Evolutionary conservation across 495 filamentous ascomycete genomes (phyloP).

Genomic region (Trichoderma reesei): DNA sequence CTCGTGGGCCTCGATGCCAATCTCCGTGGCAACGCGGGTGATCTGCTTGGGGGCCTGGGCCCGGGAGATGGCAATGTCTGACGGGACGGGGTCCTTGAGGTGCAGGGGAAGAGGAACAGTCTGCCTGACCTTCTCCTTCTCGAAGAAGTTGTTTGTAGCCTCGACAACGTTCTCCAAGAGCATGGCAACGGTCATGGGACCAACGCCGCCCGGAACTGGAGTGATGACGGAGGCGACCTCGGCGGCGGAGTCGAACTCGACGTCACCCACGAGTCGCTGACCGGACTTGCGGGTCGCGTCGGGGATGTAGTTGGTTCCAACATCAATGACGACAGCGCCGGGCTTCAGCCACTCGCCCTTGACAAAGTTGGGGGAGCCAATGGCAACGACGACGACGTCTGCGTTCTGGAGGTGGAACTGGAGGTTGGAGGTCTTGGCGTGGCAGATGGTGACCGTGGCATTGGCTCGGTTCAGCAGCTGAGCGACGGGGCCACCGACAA

Average conservation of each 20-base stretch:
- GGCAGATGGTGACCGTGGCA: slow-evolving; percentile 93
- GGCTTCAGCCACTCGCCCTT: slow-evolving; percentile 94
- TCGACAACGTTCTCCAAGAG: slow-evolving; percentile 88
- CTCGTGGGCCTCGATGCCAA: slow-evolving; percentile 78
- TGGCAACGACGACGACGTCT: slow-evolving; percentile 85
- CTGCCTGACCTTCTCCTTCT: slow-evolving; percentile 64
- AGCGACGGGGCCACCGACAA: slow-evolving; percentile 93
- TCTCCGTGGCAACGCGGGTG: slow-evolving; percentile 68
- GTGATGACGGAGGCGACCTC: slow-evolving; percentile 93
- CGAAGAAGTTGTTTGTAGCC: slow-evolving; percentile 69
- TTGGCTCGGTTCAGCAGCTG: slow-evolving; percentile 90
- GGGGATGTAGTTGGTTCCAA: slow-evolving; percentile 94
- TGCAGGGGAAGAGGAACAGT: slow-evolving; percentile 73
- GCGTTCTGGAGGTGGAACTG: slow-evolving; percentile 66
- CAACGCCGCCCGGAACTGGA: slow-evolving; percentile 91
- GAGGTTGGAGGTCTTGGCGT: slow-evolving; percentile 73
- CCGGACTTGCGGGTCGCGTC: slow-evolving; percentile 92
- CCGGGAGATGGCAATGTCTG: slow-evolving; percentile 86
- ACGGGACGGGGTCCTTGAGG: slow-evolving; percentile 67
- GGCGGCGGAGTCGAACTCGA: slow-evolving; percentile 78
- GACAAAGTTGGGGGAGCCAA: slow-evolving; percentile 77
- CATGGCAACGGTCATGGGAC: slow-evolving; percentile 98
- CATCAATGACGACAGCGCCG: slow-evolving; percentile 90
- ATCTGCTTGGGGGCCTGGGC: slow-evolving; percentile 86
- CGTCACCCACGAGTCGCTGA: slow-evolving; percentile 87